Base-by-base conservation (phyloP, 2,329 filamentous ascomycete species). In the Tolypocladium ophioglossoides region DNA sequence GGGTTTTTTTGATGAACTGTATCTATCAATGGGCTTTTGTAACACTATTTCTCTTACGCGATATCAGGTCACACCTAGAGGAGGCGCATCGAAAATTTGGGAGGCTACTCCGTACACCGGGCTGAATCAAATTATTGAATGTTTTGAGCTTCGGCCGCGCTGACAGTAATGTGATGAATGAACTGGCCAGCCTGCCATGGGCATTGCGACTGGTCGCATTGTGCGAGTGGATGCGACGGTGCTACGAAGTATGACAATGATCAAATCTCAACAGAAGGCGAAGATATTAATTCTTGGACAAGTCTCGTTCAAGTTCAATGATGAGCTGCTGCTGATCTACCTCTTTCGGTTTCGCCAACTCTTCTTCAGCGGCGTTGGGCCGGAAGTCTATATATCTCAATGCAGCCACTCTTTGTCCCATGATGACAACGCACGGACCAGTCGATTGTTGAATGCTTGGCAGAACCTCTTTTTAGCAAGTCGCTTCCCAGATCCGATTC, bases 211-310 rank as follows among this genome's bases (percentile, higher is more conserved):
- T 18, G 41, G 24, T 30, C 7, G 22, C 41, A 18, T 18, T 2
- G 41, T 5, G 12, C 34, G 34, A 16, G 12, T 84, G 78, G 2
- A 86, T 89, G 54, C 87, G 16, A 24, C n/a, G n/a, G n/a, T n/a
- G n/a, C n/a, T n/a, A n/a, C n/a, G n/a, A n/a, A n/a, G n/a, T 3
- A 30, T 7, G 24, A 30, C 9, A 9, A 11, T n/a, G 3, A 32
- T 11, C 6, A 9, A 9, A 38, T 14, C 14, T 38, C 14, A 18
- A 6, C 35, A 38, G 35, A 8, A 7, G 35, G 35, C 35, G 16
- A 11, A 16, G 35, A 39, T n/a, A n/a, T n/a, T 39, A 7, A n/a
- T 39, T 39, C 18, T 39, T 39, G 37, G 37, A 18, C n/a, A 16
- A 40, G 40, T 18, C 24, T 30, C 16, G 10, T 47, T 32, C 24